Conservation (phyloP, 306 rosid species). For the Rosa chinensis region DNA sequence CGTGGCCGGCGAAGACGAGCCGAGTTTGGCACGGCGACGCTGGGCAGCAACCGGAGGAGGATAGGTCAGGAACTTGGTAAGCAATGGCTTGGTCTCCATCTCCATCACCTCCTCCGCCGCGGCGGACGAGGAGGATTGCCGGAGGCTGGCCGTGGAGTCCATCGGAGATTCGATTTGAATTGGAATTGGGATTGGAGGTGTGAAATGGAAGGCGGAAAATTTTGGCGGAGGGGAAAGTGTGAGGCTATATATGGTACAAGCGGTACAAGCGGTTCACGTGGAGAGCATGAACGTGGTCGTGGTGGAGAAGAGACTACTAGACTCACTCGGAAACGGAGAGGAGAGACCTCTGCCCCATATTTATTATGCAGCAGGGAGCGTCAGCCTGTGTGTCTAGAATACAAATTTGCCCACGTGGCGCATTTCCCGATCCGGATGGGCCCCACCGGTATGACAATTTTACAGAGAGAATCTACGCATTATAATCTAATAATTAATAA, state of each 20-base stretch:
- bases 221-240: neutral
- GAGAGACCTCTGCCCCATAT: neutral
- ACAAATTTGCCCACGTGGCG: neutral
- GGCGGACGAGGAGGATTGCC: conserved; percentile 8
- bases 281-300: neutral
- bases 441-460: neutral
- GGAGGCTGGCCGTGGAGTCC: conserved; percentile 1
- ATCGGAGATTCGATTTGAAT: neutral
- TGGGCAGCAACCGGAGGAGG: conserved; percentile 16
- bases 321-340: neutral
- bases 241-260: neutral
- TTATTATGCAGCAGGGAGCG: neutral
- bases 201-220: neutral
- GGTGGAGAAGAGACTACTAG: neutral
- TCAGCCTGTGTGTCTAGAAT: neutral
- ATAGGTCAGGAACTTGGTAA: conserved; percentile 17
- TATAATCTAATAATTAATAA: neutral
- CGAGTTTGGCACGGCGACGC: neutral
- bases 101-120: neutral
- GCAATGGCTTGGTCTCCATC: conserved; percentile 19
- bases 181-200: neutral
- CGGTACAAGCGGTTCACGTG: neutral
- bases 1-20: neutral
- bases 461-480: neutral
- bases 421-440: neutral